A percentile compares a stretch with the other conserved stretches of the same genome.
Evolutionary conservation across 768 basidiomycete genomes (phyloP).

Genomic region (Suillus spraguei): DNA sequence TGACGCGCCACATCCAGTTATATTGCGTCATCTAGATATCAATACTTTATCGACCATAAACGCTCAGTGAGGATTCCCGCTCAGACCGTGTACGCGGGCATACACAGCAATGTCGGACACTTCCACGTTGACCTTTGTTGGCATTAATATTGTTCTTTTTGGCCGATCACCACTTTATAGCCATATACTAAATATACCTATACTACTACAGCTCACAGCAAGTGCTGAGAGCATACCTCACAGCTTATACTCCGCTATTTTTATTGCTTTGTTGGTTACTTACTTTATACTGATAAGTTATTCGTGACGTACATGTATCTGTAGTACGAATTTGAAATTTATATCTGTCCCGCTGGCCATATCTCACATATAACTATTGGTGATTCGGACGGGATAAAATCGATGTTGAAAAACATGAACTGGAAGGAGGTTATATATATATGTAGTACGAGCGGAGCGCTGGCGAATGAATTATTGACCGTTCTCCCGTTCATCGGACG

Average conservation of each 20-base stretch:
- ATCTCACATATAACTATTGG: background rate
- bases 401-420: background rate
- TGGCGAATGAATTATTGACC: background rate
- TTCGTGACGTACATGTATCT: background rate
- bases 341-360: background rate
- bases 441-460: background rate
- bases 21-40: no score
- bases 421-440: background rate
- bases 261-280: background rate
- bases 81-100: background rate
- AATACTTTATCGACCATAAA: background rate
- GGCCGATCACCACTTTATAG: background rate
- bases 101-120: background rate
- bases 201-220: background rate
- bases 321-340: background rate
- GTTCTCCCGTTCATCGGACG: background rate
- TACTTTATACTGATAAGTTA: background rate
- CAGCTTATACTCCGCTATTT: background rate
- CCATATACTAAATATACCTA: background rate
- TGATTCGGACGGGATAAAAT: background rate
- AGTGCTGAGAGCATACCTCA: background rate
- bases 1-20: background rate
- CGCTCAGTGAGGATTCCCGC: background rate
- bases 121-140: background rate
- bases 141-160: background rate